Evolutionary conservation across 306 rosid species (phyloP), one percentile per base, ranked within the genome.

Genomic region (Vicia faba): DNA sequence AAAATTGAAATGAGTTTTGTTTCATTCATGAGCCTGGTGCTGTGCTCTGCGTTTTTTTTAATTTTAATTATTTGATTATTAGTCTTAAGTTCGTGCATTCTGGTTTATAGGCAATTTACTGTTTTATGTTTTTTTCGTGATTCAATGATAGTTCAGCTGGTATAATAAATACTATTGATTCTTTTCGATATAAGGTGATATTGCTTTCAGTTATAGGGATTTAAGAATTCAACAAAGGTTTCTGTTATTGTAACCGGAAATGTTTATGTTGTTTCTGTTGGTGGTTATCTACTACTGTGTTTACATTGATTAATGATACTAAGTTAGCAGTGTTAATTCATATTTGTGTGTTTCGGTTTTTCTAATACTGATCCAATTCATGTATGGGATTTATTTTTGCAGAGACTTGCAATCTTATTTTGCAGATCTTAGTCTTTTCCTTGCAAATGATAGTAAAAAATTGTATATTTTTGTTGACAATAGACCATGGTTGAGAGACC

Each of bases 391-490:
- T 10, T 60, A 20, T 20, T 20, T 67, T 69, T 80, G 87, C 87
- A 95, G 99, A 73, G 99, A 95, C 64, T 85, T 95, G 96, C 96
- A 86, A 84, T 85, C 99, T 49, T 90, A 95, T 78, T 91, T 79
- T 69, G 88, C 99, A 26, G 92, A 90, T 76, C 96, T 95, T 69
- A 85, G 84, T 80, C 78, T 95, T 66, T 88, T 95, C 79, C 80
- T 90, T 3, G 96, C 91, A 48, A 81, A 74, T 71, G 85, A 90
- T 35, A 85, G 97, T 73, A 88, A 87, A 58, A 86, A 72, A 59
- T 63, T 86, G 14, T 90, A 83, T 78, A 84, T 95, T 61, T 85
- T 95, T 84, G 99, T 95, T 72, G 97, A 95, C 80, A 95, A 95
- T 15, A 87, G 97, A 73, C 99, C 96, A 82, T 90, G 95, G 92